Evolutionary conservation across 148 eudicot genomes (phyloP), one percentile per base, ranked within the genome.

Genomic region (Rhododendron mucronatum): DNA sequence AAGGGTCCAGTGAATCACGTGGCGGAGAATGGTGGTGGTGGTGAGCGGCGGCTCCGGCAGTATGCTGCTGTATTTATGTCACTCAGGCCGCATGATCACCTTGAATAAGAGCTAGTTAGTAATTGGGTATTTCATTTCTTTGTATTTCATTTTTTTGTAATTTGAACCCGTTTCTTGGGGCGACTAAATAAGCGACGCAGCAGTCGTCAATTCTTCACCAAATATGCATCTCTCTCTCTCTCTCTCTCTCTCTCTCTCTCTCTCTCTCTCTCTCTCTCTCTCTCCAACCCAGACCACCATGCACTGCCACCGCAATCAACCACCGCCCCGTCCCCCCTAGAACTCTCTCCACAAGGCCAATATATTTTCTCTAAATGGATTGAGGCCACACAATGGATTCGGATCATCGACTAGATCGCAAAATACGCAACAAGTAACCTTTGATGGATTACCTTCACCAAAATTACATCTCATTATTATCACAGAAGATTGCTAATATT

Each of bases 1-100:
- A 87, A 91, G 83, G 92, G 89, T 61, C 81, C 87, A 50, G 82
- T 84, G 87, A 82, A 73, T 85, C 90, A 55, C 67, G 90, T 44
- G 53, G 73, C 75, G 35, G 88, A 76, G 13, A 89, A 71, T 77
- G 93, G 89, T 0, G 92, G 90, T 67, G 61, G 84, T 39, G 93
- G 84, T 33, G 94, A 93, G 45, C 88, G 89, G 44, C 86, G 89
- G 39, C 92, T 97, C 37, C 85, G 93, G 73, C 94, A 93, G 75
- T 95, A 92, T 88, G 99, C 99, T 55, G 95, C 97, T 10, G 85
- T 93, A 89, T 97, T 97, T 88, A 90, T 97, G 98, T 94, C 99
- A 2, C 61, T 97, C 15, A 85, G 96, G 91, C 99, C 99, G 10
- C 98, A 94, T 88, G 99, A 97, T 88, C 99, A 97, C 89, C 95